These are phyloP conservation scores for Boletus subcaerulescens DNA, from an alignment of 768 basidiomycete genomes.

Conservation along the genomic window DNA sequence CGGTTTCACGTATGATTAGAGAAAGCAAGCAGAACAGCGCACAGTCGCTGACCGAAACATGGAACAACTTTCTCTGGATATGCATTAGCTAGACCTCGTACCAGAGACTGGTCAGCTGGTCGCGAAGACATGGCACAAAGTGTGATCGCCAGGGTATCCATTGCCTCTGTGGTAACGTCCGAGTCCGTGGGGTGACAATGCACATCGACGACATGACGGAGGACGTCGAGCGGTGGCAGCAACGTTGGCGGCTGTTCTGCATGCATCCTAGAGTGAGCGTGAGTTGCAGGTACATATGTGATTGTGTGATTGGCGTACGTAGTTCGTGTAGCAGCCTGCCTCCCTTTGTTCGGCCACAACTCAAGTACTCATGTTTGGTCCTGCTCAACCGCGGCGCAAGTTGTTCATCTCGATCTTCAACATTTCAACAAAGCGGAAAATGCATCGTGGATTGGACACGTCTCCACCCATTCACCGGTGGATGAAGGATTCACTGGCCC, in stretches of 20 bases:
- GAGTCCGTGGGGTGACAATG: slow-evolving; percentile 94
- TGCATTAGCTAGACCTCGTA: slow-evolving; percentile 58
- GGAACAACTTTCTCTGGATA: slow-evolving; percentile 74
- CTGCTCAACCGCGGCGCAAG: slow-evolving; percentile 5
- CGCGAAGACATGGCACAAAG: slow-evolving; percentile 83
- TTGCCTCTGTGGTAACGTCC: slow-evolving; percentile 42
- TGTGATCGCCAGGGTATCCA: slow-evolving; percentile 57
- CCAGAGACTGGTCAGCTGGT: slow-evolving; percentile 65
- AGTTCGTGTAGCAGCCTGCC: too few relatives aligned
- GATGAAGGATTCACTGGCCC: slow-evolving; percentile 55
- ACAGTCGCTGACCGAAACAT: slow-evolving; percentile 70
- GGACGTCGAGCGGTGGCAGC: slow-evolving; percentile 39
- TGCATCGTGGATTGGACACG: slow-evolving; percentile 31
- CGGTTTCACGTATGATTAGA: slow-evolving; percentile 8
- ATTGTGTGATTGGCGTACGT: not conserved
- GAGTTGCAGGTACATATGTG: not conserved
- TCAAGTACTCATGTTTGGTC: slow-evolving; percentile 20
- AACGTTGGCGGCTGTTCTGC: not conserved
- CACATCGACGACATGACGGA: slow-evolving; percentile 75
- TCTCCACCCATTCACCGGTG: slow-evolving; percentile 51
- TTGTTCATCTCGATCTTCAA: not conserved
- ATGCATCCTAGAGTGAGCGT: not conserved
- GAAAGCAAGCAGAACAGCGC: slow-evolving; percentile 9
- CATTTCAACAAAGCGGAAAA: slow-evolving; percentile 4
- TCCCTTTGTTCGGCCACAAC: not conserved